These are phyloP conservation scores for Pyrenochaeta sp. DNA, from an alignment of 2,329 filamentous ascomycete species.

Conservation along the genomic window DNA sequence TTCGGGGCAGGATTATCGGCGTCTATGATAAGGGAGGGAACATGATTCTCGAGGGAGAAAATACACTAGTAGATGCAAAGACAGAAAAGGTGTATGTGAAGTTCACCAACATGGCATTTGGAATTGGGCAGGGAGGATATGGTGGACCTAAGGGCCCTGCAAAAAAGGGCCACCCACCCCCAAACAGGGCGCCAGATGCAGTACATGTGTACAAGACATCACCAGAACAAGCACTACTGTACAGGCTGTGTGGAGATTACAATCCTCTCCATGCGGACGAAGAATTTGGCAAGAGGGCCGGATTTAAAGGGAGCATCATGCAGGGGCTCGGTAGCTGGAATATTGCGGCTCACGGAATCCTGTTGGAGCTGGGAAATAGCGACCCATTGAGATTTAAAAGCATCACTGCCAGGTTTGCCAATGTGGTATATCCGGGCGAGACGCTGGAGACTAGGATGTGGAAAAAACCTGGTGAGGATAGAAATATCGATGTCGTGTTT, in stretches of 20 bases:
- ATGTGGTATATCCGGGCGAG: constrained; percentile 59
- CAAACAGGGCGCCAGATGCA: constrained; percentile 50
- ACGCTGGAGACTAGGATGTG: constrained; percentile 56
- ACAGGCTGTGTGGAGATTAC: constrained; percentile 59
- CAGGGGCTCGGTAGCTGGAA: constrained; percentile 61
- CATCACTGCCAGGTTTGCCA: constrained; percentile 58
- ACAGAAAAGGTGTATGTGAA: constrained; percentile 52
- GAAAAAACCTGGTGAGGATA: constrained; percentile 45
- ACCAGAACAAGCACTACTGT: constrained; percentile 52
- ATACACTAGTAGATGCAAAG: constrained; percentile 51
- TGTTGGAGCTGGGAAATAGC: constrained; percentile 52
- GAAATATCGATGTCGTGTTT: constrained; percentile 50
- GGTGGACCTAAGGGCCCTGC: constrained; percentile 53
- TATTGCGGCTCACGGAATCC: constrained; percentile 55
- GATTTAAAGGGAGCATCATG: constrained; percentile 58
- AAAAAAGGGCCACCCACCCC: constrained; percentile 42
- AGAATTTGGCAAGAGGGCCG: constrained; percentile 53
- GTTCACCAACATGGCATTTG: constrained; percentile 54
- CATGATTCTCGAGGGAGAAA: constrained; percentile 56
- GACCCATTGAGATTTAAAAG: constrained; percentile 54
- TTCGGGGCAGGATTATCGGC: constrained; percentile 53
- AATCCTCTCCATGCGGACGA: constrained; percentile 59
- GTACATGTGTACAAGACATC: constrained; percentile 51
- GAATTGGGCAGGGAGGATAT: constrained; percentile 58
- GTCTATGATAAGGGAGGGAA: constrained; percentile 56